These are phyloP conservation scores for Eimeria mitis DNA, from an alignment of 169 alveolate genomes.

Conservation along the genomic window DNA sequence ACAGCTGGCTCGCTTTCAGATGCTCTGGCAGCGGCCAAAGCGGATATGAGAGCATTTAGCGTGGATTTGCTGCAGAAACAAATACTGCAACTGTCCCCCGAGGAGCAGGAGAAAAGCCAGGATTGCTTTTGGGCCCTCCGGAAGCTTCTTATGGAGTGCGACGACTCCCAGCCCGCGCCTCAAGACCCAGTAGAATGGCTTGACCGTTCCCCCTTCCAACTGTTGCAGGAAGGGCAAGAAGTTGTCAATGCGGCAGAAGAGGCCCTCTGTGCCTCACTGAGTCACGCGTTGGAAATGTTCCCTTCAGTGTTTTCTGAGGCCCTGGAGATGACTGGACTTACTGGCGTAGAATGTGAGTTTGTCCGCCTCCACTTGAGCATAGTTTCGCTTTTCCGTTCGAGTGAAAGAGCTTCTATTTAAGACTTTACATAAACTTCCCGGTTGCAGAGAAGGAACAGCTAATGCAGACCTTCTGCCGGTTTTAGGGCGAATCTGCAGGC, in stretches of 20 bases:
- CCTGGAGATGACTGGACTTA: conserved; percentile 33
- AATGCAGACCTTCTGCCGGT: not conserved
- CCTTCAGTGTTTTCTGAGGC: conserved; percentile 28
- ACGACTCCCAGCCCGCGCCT: conserved; percentile 5
- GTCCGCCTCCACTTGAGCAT: not conserved
- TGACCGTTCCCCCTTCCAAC: not conserved
- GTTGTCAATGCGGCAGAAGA: conserved; percentile 4
- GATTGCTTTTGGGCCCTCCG: conserved; percentile 7
- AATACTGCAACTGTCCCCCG: not conserved
- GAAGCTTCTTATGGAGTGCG: conserved; percentile 1
- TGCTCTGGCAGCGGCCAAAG: conserved; percentile 35
- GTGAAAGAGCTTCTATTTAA: not conserved
- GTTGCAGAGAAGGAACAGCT: not conserved
- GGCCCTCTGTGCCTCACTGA: not conserved
- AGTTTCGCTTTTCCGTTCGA: not conserved
- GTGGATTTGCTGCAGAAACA: conserved; percentile 24
- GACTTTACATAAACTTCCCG: not conserved
- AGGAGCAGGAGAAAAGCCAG: not conserved
- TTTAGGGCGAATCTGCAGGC: too few relatives aligned
- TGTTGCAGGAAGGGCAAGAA: conserved; percentile 8
- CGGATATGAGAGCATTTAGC: conserved; percentile 1
- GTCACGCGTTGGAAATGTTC: conserved; percentile 17
- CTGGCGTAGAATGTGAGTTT: conserved; percentile 15
- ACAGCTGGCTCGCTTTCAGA: not conserved
- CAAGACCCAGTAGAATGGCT: not conserved